These are phyloP conservation scores for Benincasa hispida DNA, from an alignment of 306 rosid genomes.

Conservation along the genomic window DNA sequence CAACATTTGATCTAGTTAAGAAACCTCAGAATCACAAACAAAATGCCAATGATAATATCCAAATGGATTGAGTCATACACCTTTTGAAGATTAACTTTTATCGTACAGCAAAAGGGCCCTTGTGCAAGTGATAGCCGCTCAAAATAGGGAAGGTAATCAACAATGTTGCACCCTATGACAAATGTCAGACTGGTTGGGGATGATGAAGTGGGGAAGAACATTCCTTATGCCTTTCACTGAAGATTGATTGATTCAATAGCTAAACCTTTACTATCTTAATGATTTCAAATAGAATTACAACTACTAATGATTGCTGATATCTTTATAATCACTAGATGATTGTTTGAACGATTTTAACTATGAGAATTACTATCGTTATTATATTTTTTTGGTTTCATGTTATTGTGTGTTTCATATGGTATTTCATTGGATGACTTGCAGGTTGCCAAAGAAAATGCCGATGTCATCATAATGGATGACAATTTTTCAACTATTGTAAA, in stretches of 20 bases:
- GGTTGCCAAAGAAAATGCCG: slow-evolving; percentile 97
- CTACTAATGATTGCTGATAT: background rate
- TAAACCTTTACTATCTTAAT: background rate
- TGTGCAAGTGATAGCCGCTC: no score
- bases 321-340: background rate
- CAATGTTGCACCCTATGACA: no score
- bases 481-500: slow-evolving; percentile 72
- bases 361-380: background rate
- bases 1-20: no score
- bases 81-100: no score
- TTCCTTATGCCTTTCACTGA: background rate
- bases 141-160: no score
- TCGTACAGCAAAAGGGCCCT: no score
- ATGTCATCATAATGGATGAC: slow-evolving; percentile 83
- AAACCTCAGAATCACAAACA: no score
- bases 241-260: background rate
- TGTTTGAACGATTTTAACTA: background rate
- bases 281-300: background rate
- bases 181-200: background rate
- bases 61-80: no score
- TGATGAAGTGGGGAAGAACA: background rate
- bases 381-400: background rate
- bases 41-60: no score
- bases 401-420: background rate
- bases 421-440: slow-evolving; percentile 20